Conservation (phyloP, 1,284 basidiomycete species). For the Macrocystidia cucumis region DNA sequence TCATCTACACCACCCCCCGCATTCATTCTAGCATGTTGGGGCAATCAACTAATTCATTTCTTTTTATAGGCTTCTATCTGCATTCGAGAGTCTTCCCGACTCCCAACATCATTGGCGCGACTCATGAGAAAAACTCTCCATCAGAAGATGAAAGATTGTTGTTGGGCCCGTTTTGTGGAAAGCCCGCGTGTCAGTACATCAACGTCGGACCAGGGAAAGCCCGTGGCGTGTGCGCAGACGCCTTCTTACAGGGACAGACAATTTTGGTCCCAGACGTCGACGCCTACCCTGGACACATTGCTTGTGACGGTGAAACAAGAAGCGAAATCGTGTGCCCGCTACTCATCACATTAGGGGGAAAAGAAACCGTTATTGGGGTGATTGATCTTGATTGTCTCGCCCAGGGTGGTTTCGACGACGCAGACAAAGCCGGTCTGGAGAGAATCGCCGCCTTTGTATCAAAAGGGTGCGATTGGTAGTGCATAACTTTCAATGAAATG, state of each 20-base stretch:
- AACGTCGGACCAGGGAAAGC: conserved; percentile 45
- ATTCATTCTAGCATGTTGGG: neutral
- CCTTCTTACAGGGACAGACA: conserved; percentile 49
- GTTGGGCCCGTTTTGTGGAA: conserved; percentile 82
- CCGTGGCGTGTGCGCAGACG: conserved; percentile 77
- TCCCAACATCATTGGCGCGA: conserved; percentile 26
- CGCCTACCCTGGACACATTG: conserved; percentile 82
- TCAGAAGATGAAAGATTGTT: conserved; percentile 37
- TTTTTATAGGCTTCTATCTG: conserved; percentile 72
- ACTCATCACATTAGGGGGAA: conserved; percentile 29
- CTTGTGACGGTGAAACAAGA: conserved; percentile 80
- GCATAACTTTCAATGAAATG: conserved; percentile 9
- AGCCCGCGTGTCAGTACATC: conserved; percentile 84
- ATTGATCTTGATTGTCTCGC: conserved; percentile 81
- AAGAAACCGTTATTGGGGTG: conserved; percentile 55
- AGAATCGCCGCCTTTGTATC: conserved; percentile 57
- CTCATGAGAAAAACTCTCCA: conserved; percentile 8
- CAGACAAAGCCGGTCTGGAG: conserved; percentile 69
- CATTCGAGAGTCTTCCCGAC: conserved; percentile 54
- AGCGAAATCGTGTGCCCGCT: conserved; percentile 85
- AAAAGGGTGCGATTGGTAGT: conserved; percentile 38
- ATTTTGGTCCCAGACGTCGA: conserved; percentile 70
- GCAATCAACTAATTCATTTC: conserved; percentile 1
- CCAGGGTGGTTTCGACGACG: conserved; percentile 63
- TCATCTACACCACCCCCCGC: conserved; percentile 6